These are phyloP conservation scores for Zoysia pacifica DNA, from an alignment of 176 grass and related monocot genomes.

Conservation along the genomic window DNA sequence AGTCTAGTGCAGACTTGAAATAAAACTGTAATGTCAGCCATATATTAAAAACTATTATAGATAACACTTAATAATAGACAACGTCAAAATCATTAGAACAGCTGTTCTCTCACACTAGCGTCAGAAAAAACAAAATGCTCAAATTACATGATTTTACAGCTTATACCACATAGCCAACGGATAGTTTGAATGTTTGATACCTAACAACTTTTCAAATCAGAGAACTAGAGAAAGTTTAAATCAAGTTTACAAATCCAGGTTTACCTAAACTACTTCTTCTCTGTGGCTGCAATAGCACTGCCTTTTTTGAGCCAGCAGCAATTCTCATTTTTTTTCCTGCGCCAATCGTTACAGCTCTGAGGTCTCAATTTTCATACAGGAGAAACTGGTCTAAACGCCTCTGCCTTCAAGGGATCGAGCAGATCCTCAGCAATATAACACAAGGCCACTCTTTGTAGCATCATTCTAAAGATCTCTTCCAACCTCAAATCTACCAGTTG, in stretches of 20 bases:
- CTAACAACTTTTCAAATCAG: conserved; percentile 19
- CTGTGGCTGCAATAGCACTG: background rate
- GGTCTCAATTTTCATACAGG: conserved; percentile 35
- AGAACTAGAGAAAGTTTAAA: background rate
- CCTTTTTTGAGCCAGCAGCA: conserved; percentile 39
- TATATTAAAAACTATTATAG: conserved; percentile 1
- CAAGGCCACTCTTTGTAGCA: conserved; percentile 47
- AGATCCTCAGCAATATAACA: conserved; percentile 66
- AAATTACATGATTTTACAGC: background rate
- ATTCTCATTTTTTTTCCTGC: conserved; percentile 26
- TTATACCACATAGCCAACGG: background rate
- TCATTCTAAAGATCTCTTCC: conserved; percentile 66
- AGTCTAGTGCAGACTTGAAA: background rate
- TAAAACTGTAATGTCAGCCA: conserved; percentile 24
- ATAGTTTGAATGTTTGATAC: conserved; percentile 10
- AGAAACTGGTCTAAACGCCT: conserved; percentile 53
- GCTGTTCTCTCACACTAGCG: background rate
- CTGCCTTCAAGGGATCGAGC: conserved; percentile 67
- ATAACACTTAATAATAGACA: conserved; percentile 5
- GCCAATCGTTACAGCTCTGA: conserved; percentile 38
- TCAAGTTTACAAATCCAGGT: background rate
- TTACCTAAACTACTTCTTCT: conserved; percentile 45
- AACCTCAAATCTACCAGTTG: conserved; percentile 57
- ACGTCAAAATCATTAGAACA: conserved; percentile 2
- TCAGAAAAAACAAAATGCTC: conserved; percentile 6